Base-by-base conservation (phyloP, 2,329 filamentous ascomycete species). In the Fusarium sp. region DNA sequence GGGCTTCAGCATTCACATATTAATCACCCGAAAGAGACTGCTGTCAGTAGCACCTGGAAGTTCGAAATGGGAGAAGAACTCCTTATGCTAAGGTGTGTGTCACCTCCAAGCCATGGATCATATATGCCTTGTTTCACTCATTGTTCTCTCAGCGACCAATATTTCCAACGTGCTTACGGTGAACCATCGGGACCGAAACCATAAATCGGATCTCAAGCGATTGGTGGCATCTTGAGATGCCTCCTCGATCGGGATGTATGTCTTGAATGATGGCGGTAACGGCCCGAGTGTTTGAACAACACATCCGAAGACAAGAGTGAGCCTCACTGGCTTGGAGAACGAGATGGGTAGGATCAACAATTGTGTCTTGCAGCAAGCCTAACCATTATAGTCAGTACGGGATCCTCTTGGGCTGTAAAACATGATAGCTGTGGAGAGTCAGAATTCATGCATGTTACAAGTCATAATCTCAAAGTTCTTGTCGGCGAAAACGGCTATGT, bases 401-500 rank as follows among this genome's bases (percentile, higher is more conserved):
- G 15, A 7, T 29, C n/a, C 26, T 15, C 24, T 25, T 25, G 9
- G 28, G 10, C 15, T 19, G 32, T 22, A 34, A 34, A 52, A 35
- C 24, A 58, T 35, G 34, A 13, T 10, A 39, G 43, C n/a, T 41
- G 36, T 36, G 51, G 38, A 28, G 28, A 24, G 25, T n/a, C n/a
- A n/a, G 19, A 38, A 34, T 12, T 35, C 2, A 58, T 39, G 38
- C 32, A 44, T 52, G 38, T 51, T 43, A 36, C 24, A 35, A 34
- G 51, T 51, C 22, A 19, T 29, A 51, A 52, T 58, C 19, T 25
- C 12, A 7, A 25, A 26, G 29, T 11, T 19, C 24, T 29, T 3
- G 24, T 42, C 24, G 28, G 40, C 15, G 19, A 39, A 29, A 49
- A 57, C 19, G 25, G 32, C 34, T 36, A 39, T 19, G 32, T 42